Percentiles rank a stretch among this genome's conserved stretches.
These are phyloP conservation scores for Aspergillus pseudoviridinutans DNA, from an alignment of 2,329 filamentous ascomycete genomes.

Conservation along the genomic window DNA sequence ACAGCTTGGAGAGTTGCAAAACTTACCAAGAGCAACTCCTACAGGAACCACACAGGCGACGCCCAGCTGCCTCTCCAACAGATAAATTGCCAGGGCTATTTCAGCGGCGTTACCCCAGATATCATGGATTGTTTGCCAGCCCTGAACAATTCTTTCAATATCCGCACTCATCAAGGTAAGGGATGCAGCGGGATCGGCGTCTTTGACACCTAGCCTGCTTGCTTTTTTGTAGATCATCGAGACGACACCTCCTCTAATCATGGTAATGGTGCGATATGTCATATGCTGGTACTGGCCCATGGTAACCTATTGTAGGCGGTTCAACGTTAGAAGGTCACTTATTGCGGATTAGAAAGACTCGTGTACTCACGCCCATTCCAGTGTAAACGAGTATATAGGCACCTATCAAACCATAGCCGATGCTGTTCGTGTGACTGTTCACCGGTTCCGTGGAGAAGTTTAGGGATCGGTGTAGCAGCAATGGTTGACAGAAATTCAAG, in stretches of 20 bases:
- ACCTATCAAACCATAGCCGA: slow-evolving; percentile 43
- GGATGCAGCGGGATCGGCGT: slow-evolving; percentile 35
- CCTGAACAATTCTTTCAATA: slow-evolving; percentile 42
- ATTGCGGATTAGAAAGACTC: neutral
- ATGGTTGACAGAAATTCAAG: slow-evolving; percentile 36
- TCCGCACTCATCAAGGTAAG: slow-evolving; percentile 47
- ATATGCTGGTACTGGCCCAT: slow-evolving; percentile 42
- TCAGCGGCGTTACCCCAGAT: slow-evolving; percentile 45
- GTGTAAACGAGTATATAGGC: slow-evolving; percentile 42
- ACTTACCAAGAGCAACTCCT: slow-evolving; percentile 38
- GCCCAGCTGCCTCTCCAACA: slow-evolving; percentile 40
- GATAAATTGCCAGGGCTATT: slow-evolving; percentile 44
- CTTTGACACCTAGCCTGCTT: slow-evolving; percentile 27
- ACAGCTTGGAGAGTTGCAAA: slow-evolving; percentile 1
- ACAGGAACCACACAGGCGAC: slow-evolving; percentile 44
- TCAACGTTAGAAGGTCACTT: neutral
- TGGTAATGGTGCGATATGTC: slow-evolving; percentile 41
- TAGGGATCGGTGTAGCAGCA: slow-evolving; percentile 37
- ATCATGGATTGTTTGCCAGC: slow-evolving; percentile 42
- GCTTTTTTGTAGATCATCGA: slow-evolving; percentile 50
- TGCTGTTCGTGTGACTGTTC: slow-evolving; percentile 25
- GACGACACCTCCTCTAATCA: slow-evolving; percentile 42
- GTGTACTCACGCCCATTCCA: slow-evolving; percentile 36
- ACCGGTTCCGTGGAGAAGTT: slow-evolving; percentile 28
- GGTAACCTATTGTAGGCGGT: slow-evolving; percentile 24